Conservation (phyloP, 306 rosid genomes). For the Glycine latifolia region DNA sequence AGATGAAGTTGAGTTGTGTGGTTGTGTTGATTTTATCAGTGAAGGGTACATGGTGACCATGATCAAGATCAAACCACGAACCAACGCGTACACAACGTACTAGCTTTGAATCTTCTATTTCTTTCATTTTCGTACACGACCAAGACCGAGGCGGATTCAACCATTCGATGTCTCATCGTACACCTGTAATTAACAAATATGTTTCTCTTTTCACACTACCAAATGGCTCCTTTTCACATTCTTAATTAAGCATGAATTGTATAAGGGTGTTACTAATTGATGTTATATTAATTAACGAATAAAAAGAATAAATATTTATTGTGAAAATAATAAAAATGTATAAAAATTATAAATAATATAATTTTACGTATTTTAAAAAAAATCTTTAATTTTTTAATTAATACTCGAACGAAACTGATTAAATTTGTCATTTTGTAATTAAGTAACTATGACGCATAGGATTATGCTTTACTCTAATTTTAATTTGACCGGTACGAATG, state of each 20-base stretch:
- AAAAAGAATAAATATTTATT: too few species aligned
- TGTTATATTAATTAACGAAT: too few species aligned
- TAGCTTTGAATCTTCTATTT: slow-evolving; percentile 41
- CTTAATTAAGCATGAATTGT: background rate
- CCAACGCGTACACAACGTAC: background rate
- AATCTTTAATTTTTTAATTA: too few species aligned
- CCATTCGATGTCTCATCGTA: background rate
- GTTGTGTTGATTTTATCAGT: background rate
- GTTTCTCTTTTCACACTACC: background rate
- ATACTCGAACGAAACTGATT: too few species aligned
- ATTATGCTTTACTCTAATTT: background rate
- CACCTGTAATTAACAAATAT: background rate
- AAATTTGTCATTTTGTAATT: background rate
- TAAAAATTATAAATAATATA: too few species aligned
- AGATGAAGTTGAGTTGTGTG: background rate
- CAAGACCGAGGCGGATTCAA: slow-evolving; percentile 7
- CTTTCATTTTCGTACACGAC: background rate
- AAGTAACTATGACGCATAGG: background rate
- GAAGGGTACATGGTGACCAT: background rate
- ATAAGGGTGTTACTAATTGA: too few species aligned
- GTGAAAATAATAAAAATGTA: too few species aligned
- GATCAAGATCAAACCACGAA: background rate
- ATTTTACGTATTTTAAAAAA: too few species aligned
- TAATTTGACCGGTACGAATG: background rate
- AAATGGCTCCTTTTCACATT: background rate